Evolutionary conservation across 495 filamentous ascomycete species (phyloP).

Genomic region (Staphylotrichum tortipilum): DNA sequence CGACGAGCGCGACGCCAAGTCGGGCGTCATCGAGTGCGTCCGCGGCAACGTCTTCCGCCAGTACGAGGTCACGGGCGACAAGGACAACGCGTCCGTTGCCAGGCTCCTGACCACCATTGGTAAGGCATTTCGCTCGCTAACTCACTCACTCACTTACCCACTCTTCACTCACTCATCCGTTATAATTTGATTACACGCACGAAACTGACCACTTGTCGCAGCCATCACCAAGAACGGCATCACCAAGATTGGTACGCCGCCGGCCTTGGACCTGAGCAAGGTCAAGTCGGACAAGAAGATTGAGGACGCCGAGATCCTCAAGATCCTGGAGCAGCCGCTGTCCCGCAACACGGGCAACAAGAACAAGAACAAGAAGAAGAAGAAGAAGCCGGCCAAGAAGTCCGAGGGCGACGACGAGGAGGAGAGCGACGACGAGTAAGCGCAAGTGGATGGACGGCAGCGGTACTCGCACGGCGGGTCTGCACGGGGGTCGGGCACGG

Average conservation of each 20-base stretch:
- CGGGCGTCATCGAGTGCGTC: constrained; percentile 91
- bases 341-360: constrained; percentile 65
- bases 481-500: background rate
- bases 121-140: constrained; percentile 43
- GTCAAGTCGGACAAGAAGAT: constrained; percentile 96
- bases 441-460: background rate
- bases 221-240: constrained; percentile 97
- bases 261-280: constrained; percentile 62
- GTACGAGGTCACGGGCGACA: constrained; percentile 91
- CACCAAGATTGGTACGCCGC: constrained; percentile 69
- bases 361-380: constrained; percentile 85
- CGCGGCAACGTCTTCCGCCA: constrained; percentile 81
- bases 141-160: too few species aligned
- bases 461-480: too few species aligned
- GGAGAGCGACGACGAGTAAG: constrained; percentile 35
- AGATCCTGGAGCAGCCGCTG: constrained; percentile 82
- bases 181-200: too few species aligned
- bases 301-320: constrained; percentile 84
- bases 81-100: constrained; percentile 74
- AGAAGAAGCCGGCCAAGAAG: constrained; percentile 61
- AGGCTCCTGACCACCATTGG: constrained; percentile 84
- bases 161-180: too few species aligned
- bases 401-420: constrained; percentile 31
- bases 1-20: constrained; percentile 92
- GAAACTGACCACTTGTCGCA: too few species aligned